phyloP scores from a whole-genome alignment of 1,284 basidiomycete genomes.

The Ganoderma multipileum region DNA sequence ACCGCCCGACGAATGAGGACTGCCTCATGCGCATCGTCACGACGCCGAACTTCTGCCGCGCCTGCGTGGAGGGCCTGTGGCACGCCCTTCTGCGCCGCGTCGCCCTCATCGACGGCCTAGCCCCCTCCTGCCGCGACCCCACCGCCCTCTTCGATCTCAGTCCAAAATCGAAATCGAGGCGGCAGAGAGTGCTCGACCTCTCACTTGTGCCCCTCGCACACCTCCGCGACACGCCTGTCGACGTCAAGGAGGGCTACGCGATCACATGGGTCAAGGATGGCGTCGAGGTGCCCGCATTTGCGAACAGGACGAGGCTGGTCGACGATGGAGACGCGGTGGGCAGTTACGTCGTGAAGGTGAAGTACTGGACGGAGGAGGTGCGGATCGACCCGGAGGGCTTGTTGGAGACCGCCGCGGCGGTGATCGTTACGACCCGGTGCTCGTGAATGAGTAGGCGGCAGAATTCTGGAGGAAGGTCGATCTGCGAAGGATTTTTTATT shows the following conservation, averaged over 20 bases:
- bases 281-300: constrained; percentile 46
- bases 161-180: constrained; percentile 10
- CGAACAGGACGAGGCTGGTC: constrained; percentile 57
- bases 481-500: too few relatives aligned
- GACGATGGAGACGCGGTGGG: constrained; percentile 41
- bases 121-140: constrained; percentile 42
- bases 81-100: constrained; percentile 63
- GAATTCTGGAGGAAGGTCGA: too few relatives aligned
- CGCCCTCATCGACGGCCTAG: constrained; percentile 64
- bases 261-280: constrained; percentile 62
- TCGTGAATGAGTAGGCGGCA: neutral
- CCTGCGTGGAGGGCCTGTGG: constrained; percentile 80
- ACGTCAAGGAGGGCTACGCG: constrained; percentile 55
- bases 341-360: constrained; percentile 53
- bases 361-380: constrained; percentile 64
- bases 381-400: constrained; percentile 50
- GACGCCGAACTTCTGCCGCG: constrained; percentile 76
- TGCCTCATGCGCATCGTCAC: constrained; percentile 85
- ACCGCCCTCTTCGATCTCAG: constrained; percentile 17
- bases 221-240: constrained; percentile 49
- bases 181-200: constrained; percentile 45
- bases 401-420: constrained; percentile 26
- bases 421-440: constrained; percentile 26
- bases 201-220: constrained; percentile 66
- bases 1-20: constrained; percentile 82